These are phyloP conservation scores for Pichia sporocuriosa DNA, from an alignment of 805 yeast species.

Conservation along the genomic window DNA sequence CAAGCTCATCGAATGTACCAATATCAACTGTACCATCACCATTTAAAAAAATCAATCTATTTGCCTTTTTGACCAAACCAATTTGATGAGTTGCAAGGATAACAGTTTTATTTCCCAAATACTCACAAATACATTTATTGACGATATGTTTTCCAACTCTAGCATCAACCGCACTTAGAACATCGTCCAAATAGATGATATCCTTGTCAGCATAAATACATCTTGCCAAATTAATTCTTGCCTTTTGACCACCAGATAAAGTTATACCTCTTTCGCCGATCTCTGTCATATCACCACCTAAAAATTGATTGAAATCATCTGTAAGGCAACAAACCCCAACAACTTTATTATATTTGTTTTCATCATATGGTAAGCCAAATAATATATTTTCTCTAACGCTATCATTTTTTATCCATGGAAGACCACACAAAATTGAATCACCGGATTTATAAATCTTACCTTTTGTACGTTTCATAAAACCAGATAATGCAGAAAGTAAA, in stretches of 20 bases:
- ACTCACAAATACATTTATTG: constrained; percentile 56
- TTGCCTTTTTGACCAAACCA: constrained; percentile 60
- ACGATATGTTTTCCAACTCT: constrained; percentile 78
- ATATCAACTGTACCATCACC: constrained; percentile 53
- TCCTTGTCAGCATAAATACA: constrained; percentile 62
- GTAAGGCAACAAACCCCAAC: constrained; percentile 60
- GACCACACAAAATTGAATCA: constrained; percentile 46
- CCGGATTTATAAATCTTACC: constrained; percentile 55
- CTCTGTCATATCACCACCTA: constrained; percentile 72
- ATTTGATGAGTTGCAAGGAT: constrained; percentile 80
- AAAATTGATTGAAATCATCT: constrained; percentile 58
- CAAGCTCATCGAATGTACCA: constrained; percentile 55
- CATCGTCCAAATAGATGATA: constrained; percentile 69
- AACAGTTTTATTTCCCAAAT: constrained; percentile 52
- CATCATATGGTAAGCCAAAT: constrained; percentile 51
- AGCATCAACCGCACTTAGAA: constrained; percentile 80
- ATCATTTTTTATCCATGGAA: constrained; percentile 79
- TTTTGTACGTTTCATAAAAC: constrained; percentile 50
- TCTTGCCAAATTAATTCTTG: constrained; percentile 71
- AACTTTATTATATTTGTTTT: constrained; percentile 43
- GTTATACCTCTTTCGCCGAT: constrained; percentile 86
- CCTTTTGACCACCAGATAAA: constrained; percentile 83
- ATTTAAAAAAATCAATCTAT: constrained; percentile 57
- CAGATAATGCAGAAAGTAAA: constrained; percentile 61
- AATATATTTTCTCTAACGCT: constrained; percentile 68